phyloP scores from a whole-genome alignment of 177 flowering plant species.

The Tripterygium wilfordii region DNA sequence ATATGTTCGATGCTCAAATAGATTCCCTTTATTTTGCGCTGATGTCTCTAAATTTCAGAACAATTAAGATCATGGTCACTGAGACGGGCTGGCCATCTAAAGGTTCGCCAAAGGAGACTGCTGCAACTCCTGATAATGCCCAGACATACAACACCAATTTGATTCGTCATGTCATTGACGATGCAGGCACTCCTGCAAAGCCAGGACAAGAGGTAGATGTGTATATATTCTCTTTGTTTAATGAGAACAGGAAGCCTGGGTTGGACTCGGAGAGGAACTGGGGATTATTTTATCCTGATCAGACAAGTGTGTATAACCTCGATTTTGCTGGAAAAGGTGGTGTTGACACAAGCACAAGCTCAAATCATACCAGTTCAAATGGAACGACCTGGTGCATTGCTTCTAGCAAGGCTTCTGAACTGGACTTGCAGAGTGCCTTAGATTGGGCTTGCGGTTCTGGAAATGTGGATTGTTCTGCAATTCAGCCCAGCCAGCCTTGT shows the following conservation, averaged over 20 bases:
- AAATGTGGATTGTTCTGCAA: slow-evolving; percentile 90
- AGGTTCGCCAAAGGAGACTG: slow-evolving; percentile 70
- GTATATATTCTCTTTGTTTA: slow-evolving; percentile 84
- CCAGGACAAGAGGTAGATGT: slow-evolving; percentile 70
- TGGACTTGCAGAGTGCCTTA: slow-evolving; percentile 62
- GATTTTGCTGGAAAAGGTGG: slow-evolving; percentile 69
- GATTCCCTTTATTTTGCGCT: slow-evolving; percentile 84
- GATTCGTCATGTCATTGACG: slow-evolving; percentile 66
- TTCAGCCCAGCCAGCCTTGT: slow-evolving; percentile 94
- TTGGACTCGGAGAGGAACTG: slow-evolving; percentile 93
- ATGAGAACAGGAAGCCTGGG: slow-evolving; percentile 95
- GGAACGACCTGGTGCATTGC: slow-evolving; percentile 83
- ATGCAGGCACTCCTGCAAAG: slow-evolving; percentile 79
- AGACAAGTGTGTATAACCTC: slow-evolving; percentile 73
- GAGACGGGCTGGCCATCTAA: slow-evolving; percentile 98
- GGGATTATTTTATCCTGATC: slow-evolving; percentile 93
- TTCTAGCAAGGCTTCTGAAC: slow-evolving; percentile 55
- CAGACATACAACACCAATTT: slow-evolving; percentile 79
- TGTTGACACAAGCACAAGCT: slow-evolving; percentile 28
- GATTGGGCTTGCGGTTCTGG: slow-evolving; percentile 98
- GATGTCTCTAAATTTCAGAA: slow-evolving; percentile 58
- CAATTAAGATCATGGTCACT: slow-evolving; percentile 71
- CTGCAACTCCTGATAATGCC: slow-evolving; percentile 88
- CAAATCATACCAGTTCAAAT: slow-evolving; percentile 42
- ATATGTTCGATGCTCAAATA: slow-evolving; percentile 91